Conservation (phyloP, 257 asterid species). For the Solanum appendiculatum region DNA sequence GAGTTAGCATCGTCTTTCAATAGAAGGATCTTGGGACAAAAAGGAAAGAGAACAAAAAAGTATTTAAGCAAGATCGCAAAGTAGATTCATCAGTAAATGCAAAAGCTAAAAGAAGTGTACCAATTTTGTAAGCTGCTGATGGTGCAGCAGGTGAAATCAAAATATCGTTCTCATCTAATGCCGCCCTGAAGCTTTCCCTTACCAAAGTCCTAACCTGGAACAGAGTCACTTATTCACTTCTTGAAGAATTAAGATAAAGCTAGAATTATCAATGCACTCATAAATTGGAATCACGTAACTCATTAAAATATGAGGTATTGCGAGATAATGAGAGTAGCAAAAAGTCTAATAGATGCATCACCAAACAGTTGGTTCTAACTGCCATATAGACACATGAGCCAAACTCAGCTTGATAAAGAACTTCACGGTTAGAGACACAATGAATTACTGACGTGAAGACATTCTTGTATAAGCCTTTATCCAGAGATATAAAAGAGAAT, state of each 20-base stretch:
- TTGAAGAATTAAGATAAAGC: neutral
- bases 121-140: slow-evolving; percentile 82
- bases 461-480: neutral
- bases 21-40: neutral
- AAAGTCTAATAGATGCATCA: neutral
- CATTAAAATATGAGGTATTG: neutral
- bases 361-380: neutral
- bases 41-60: neutral
- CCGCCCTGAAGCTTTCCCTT: slow-evolving; percentile 63
- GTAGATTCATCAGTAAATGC: neutral
- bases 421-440: neutral
- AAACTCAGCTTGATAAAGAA: neutral
- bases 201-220: slow-evolving; percentile 83
- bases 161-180: slow-evolving; percentile 68
- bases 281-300: neutral
- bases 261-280: neutral
- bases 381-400: neutral
- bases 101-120: slow-evolving; percentile 23
- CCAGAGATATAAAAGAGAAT: neutral
- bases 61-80: neutral
- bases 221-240: slow-evolving; percentile 2
- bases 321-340: neutral
- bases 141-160: slow-evolving; percentile 96
- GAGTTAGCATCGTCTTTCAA: neutral
- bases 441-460: neutral